Evolutionary conservation across 139 green algal genomes (phyloP).

Genomic region (Closterium sp.): DNA sequence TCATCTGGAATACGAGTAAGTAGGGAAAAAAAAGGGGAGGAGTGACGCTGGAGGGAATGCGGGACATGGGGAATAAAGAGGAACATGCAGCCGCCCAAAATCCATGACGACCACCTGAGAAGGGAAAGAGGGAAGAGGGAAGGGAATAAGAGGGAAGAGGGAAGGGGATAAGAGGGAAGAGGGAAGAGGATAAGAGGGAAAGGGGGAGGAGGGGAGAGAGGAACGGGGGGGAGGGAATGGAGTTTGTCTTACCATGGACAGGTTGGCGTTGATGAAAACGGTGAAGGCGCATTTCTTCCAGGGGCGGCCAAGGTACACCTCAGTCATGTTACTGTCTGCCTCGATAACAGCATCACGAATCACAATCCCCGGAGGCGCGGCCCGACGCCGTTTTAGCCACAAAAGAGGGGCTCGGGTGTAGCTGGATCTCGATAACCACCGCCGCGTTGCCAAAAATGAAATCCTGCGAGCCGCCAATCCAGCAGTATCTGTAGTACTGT

Average conservation of each 20-base stretch:
- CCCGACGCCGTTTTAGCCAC: constrained; percentile 6
- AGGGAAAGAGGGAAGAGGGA: no score
- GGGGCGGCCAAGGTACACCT: background rate
- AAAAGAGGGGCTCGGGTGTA: background rate
- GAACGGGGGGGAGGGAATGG: no score
- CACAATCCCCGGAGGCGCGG: background rate
- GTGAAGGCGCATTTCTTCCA: background rate
- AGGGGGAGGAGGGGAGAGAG: no score
- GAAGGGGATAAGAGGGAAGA: no score
- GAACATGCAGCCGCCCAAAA: no score
- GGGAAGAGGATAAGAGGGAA: no score
- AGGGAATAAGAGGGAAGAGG: no score
- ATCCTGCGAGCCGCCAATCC: constrained; percentile 4
- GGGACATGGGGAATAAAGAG: no score
- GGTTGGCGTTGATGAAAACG: constrained; percentile 11
- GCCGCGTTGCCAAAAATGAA: constrained; percentile 29
- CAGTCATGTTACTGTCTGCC: background rate
- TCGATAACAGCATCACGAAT: background rate
- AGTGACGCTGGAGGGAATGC: no score
- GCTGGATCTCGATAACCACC: background rate
- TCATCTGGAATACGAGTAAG: background rate
- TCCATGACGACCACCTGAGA: no score
- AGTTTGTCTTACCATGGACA: background rate
- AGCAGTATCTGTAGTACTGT: constrained; percentile 21
- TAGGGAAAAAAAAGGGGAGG: no score